A percentile compares a stretch with the other conserved stretches of the same genome.
These are phyloP conservation scores for Fusarium beomiforme DNA, from an alignment of 2,329 filamentous ascomycete genomes.

Conservation along the genomic window DNA sequence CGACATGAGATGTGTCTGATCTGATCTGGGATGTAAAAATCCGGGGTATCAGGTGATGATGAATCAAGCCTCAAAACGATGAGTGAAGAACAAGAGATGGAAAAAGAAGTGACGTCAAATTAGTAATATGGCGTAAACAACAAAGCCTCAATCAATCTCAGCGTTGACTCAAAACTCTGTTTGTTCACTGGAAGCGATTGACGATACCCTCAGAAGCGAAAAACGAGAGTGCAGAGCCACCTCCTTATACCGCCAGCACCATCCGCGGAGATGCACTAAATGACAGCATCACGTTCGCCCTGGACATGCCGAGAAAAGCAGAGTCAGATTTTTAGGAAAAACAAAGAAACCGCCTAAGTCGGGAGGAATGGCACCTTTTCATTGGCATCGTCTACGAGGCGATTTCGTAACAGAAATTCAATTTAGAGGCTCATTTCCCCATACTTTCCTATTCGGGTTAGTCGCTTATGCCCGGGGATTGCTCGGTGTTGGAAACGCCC, in stretches of 20 bases:
- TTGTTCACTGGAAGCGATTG: neutral
- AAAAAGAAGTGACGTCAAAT: neutral
- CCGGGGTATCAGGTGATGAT: slow-evolving; percentile 5
- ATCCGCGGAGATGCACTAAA: slow-evolving; percentile 41
- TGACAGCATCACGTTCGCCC: neutral
- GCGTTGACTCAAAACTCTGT: neutral
- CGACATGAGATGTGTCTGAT: slow-evolving; percentile 27
- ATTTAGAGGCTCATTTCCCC: slow-evolving; percentile 4
- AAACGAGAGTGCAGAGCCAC: neutral
- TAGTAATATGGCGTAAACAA: neutral
- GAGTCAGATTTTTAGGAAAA: neutral
- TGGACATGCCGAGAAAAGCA: neutral
- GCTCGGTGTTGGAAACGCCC: neutral
- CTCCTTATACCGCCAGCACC: slow-evolving; percentile 6
- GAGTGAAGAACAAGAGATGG: neutral
- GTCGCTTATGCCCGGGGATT: neutral
- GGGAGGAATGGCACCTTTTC: neutral
- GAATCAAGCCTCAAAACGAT: too few species aligned
- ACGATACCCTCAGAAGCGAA: slow-evolving; percentile 2
- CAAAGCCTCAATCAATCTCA: neutral
- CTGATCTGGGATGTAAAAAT: neutral
- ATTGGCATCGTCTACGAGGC: slow-evolving; percentile 35
- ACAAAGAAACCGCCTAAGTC: neutral
- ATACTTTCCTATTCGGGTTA: neutral
- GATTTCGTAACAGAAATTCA: slow-evolving; percentile 44